Evolutionary conservation across 2,329 filamentous ascomycete species (phyloP).

Genomic region (Dryadomyces quercus-mongolicae): DNA sequence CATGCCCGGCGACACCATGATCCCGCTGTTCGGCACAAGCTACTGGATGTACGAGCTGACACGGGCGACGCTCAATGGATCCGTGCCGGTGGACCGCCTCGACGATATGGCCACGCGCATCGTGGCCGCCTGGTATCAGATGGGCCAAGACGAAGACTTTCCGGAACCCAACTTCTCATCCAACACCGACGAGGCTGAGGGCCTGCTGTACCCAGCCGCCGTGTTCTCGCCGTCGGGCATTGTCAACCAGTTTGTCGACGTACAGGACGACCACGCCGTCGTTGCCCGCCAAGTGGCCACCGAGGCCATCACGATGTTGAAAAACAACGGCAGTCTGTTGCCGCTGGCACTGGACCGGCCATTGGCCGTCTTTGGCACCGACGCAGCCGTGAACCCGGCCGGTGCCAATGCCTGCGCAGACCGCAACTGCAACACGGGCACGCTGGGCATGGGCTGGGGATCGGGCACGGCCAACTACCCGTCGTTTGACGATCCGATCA

Average conservation of each 20-base stretch:
- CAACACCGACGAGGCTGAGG: slow-evolving; percentile 42
- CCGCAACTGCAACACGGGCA: slow-evolving; percentile 56
- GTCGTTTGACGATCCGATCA: slow-evolving; percentile 53
- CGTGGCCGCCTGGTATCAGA: slow-evolving; percentile 45
- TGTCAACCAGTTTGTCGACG: slow-evolving; percentile 59
- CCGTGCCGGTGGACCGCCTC: slow-evolving; percentile 41
- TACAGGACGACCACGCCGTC: slow-evolving; percentile 38
- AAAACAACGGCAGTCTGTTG: slow-evolving; percentile 21
- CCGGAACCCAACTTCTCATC: slow-evolving; percentile 46
- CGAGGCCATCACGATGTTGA: slow-evolving; percentile 42
- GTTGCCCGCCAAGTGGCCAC: slow-evolving; percentile 41
- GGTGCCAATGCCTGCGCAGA: slow-evolving; percentile 57
- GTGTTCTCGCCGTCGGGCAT: slow-evolving; percentile 46
- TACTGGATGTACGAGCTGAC: slow-evolving; percentile 46
- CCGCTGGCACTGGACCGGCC: slow-evolving; percentile 26
- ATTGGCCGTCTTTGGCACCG: slow-evolving; percentile 41
- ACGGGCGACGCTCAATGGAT: slow-evolving; percentile 41
- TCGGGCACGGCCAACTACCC: slow-evolving; percentile 57
- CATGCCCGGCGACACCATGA: slow-evolving; percentile 45
- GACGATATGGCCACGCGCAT: slow-evolving; percentile 45
- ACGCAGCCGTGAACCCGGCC: slow-evolving; percentile 31
- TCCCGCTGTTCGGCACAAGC: slow-evolving; percentile 38
- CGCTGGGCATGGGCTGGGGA: slow-evolving; percentile 63
- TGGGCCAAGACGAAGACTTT: slow-evolving; percentile 46
- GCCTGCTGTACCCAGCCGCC: slow-evolving; percentile 44